Conservation (phyloP, 352 stramenopile species). For the Elongisporangium anandrum region DNA sequence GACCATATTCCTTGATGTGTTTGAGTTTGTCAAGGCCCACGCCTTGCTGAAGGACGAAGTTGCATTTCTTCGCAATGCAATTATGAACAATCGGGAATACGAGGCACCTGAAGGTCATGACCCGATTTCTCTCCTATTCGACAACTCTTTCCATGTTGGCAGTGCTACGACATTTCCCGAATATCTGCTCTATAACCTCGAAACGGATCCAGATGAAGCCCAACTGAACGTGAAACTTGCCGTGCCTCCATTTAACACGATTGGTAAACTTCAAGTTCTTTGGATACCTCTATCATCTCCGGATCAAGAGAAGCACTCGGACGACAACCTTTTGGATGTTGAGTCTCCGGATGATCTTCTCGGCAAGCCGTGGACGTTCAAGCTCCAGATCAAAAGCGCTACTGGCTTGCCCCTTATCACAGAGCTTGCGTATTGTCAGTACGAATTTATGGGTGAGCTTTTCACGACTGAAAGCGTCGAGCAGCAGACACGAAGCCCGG, state of each 20-base stretch:
- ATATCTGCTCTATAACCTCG: constrained; percentile 90
- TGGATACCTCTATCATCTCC: constrained; percentile 86
- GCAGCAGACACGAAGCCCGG: constrained; percentile 80
- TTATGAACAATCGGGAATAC: constrained; percentile 88
- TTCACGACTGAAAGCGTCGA: constrained; percentile 91
- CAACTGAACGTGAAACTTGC: constrained; percentile 89
- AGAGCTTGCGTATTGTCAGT: constrained; percentile 89
- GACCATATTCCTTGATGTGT: constrained; percentile 91
- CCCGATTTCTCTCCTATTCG: constrained; percentile 90
- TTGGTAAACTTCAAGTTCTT: constrained; percentile 88
- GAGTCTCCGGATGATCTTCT: constrained; percentile 74
- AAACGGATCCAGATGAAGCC: constrained; percentile 88
- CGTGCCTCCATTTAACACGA: constrained; percentile 90
- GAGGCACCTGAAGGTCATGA: constrained; percentile 81
- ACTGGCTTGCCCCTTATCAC: constrained; percentile 87
- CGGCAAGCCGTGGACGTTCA: constrained; percentile 90
- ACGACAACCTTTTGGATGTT: constrained; percentile 66
- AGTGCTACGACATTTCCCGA: constrained; percentile 91
- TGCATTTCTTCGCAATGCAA: constrained; percentile 88
- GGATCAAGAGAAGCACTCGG: constrained; percentile 59
- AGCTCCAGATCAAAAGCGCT: constrained; percentile 77
- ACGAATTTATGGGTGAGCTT: constrained; percentile 90
- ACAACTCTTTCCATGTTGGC: constrained; percentile 91
- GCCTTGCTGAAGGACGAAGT: constrained; percentile 83
- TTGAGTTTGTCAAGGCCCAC: constrained; percentile 90